phyloP scores from a whole-genome alignment of 805 yeast genomes.

The Candida xiaguanensis region DNA sequence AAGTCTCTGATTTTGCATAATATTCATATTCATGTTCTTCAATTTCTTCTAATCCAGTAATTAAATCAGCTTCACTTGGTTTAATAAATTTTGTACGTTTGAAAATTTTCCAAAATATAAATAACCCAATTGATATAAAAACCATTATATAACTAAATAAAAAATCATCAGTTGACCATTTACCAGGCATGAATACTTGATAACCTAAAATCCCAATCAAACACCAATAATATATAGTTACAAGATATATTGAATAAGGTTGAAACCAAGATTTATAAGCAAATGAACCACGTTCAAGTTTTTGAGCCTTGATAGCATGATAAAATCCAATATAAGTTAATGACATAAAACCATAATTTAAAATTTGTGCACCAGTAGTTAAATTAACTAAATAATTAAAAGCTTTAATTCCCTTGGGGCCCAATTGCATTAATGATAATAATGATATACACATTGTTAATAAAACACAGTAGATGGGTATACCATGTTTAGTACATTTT shows the following conservation, averaged over 20 bases:
- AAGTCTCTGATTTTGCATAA: slow-evolving; percentile 12
- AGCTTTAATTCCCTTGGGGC: slow-evolving; percentile 23
- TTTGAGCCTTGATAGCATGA: slow-evolving; percentile 28
- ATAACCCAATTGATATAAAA: slow-evolving; percentile 23
- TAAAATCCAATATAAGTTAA: slow-evolving; percentile 41
- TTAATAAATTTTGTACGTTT: slow-evolving; percentile 29
- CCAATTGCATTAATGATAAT: slow-evolving; percentile 28
- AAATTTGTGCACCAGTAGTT: slow-evolving; percentile 39
- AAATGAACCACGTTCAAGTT: slow-evolving; percentile 28
- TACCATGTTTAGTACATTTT: slow-evolving; percentile 29
- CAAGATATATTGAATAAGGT: slow-evolving; percentile 25
- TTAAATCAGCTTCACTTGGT: slow-evolving; percentile 29
- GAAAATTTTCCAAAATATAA: slow-evolving; percentile 28
- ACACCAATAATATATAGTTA: slow-evolving; percentile 19
- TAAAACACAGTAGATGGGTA: slow-evolving; percentile 29
- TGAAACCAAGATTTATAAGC: slow-evolving; percentile 17
- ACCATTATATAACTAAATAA: slow-evolving; percentile 71
- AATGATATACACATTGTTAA: slow-evolving; percentile 18
- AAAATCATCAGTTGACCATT: slow-evolving; percentile 45
- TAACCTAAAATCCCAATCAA: slow-evolving; percentile 64
- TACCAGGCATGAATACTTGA: slow-evolving; percentile 61
- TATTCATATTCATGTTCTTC: slow-evolving; percentile 31
- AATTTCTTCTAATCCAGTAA: slow-evolving; percentile 30
- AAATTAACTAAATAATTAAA: slow-evolving; percentile 37
- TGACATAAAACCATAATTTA: slow-evolving; percentile 45